Conservation (phyloP, 108 stramenopile genomes). For the Ochromonas danica region DNA sequence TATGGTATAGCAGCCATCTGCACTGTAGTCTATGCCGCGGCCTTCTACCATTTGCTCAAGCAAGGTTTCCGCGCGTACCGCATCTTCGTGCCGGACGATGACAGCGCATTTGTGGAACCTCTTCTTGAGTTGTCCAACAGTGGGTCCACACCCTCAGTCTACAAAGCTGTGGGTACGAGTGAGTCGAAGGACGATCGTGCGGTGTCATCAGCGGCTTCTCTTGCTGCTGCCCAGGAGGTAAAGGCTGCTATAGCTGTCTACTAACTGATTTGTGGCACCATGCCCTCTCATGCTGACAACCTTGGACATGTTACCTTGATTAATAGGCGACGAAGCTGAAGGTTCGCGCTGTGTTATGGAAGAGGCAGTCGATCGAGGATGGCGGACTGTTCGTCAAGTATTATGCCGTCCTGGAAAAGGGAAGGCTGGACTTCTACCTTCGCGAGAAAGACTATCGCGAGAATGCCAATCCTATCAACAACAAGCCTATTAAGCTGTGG, state of each 20-base stretch:
- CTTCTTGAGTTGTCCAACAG: not conserved
- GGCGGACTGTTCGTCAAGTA: not conserved
- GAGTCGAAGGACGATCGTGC: not conserved
- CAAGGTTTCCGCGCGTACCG: conserved; percentile 4
- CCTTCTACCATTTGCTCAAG: conserved; percentile 10
- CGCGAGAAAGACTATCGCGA: conserved; percentile 29
- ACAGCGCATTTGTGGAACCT: not conserved
- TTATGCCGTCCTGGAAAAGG: conserved; percentile 24
- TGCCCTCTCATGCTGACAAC: too few relatives aligned
- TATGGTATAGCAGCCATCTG: not conserved
- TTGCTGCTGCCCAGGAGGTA: not conserved
- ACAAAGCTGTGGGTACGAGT: not conserved
- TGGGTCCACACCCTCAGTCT: not conserved
- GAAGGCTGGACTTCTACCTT: conserved; percentile 9
- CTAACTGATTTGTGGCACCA: too few relatives aligned
- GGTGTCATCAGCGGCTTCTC: not conserved
- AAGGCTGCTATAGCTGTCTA: not conserved
- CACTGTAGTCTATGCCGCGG: conserved; percentile 11
- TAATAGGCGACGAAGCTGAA: not conserved
- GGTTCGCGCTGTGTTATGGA: not conserved
- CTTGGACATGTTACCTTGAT: too few relatives aligned
- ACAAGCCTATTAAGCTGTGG: conserved; percentile 28
- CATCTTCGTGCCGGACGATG: conserved; percentile 5
- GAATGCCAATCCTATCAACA: conserved; percentile 19
- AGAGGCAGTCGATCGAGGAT: not conserved